These are phyloP conservation scores for Alternaria sp. DNA, from an alignment of 2,329 filamentous ascomycete genomes.

Conservation along the genomic window DNA sequence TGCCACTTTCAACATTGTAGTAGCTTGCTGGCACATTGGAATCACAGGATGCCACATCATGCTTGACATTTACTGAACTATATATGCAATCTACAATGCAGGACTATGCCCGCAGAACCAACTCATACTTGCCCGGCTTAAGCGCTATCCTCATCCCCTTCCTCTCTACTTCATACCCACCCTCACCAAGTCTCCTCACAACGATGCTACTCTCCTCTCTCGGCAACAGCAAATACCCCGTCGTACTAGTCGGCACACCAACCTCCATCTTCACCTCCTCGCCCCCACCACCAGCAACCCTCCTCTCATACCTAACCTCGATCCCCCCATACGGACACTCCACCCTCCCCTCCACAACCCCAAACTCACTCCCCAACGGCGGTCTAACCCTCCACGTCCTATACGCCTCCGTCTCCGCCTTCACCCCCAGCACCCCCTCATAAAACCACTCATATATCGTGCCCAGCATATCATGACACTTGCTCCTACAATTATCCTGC, in stretches of 20 bases:
- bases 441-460: slow-evolving; percentile 60
- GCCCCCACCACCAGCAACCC: background rate
- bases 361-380: slow-evolving; percentile 51
- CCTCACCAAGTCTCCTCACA: background rate
- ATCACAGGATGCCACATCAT: background rate
- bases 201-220: background rate
- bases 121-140: background rate
- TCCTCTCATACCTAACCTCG: slow-evolving; percentile 28
- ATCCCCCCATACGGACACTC: slow-evolving; percentile 52
- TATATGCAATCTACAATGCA: background rate
- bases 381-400: slow-evolving; percentile 51
- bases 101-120: background rate
- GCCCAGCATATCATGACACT: slow-evolving; percentile 58
- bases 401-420: slow-evolving; percentile 49
- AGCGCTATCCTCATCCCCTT: background rate
- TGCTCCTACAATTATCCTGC: slow-evolving; percentile 53
- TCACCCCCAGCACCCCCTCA: slow-evolving; percentile 49
- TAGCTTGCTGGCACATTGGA: background rate
- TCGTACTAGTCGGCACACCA: slow-evolving; percentile 32
- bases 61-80: background rate
- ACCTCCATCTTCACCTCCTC: slow-evolving; percentile 21
- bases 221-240: slow-evolving; percentile 21
- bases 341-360: slow-evolving; percentile 46
- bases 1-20: background rate
- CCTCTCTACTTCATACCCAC: background rate